phyloP scores from a whole-genome alignment of 306 rosid species.

The Rosa multiflora region DNA sequence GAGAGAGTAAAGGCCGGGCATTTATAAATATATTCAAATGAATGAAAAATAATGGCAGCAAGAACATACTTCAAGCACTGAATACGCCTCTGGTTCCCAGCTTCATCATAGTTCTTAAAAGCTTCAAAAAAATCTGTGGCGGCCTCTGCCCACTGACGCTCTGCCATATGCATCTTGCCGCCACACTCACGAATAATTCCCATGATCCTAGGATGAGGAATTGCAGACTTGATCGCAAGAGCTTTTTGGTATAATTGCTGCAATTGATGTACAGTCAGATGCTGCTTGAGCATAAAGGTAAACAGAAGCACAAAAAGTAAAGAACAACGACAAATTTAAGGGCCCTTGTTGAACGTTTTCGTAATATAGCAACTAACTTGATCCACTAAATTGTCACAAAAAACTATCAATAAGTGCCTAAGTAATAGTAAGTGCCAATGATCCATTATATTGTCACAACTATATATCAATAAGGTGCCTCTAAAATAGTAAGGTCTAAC shows the following conservation, averaged over 20 bases:
- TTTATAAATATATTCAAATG: not conserved
- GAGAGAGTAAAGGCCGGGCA: not conserved
- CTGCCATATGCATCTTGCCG: constrained; percentile 99
- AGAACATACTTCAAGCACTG: constrained; percentile 85
- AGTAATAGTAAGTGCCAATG: not conserved
- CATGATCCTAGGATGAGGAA: constrained; percentile 98
- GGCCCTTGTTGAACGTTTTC: not conserved
- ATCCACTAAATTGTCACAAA: no score
- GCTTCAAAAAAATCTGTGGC: constrained; percentile 97
- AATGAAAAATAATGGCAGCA: not conserved
- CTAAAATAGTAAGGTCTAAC: not conserved
- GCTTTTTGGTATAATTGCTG: constrained; percentile 99
- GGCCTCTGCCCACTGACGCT: constrained; percentile 98
- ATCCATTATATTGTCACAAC: not conserved
- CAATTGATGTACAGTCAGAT: constrained; percentile 32
- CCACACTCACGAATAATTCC: constrained; percentile 98
- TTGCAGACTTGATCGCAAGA: constrained; percentile 95
- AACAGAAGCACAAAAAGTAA: constrained; percentile 10
- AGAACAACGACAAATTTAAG: not conserved
- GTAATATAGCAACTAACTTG: no score
- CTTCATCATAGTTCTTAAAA: constrained; percentile 91
- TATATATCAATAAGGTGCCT: not conserved
- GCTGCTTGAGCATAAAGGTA: constrained; percentile 13
- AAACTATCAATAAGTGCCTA: no score
- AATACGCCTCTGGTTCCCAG: constrained; percentile 96